Evolutionary conservation across 331 rosid species (phyloP).

Genomic region (Cydonia oblonga): DNA sequence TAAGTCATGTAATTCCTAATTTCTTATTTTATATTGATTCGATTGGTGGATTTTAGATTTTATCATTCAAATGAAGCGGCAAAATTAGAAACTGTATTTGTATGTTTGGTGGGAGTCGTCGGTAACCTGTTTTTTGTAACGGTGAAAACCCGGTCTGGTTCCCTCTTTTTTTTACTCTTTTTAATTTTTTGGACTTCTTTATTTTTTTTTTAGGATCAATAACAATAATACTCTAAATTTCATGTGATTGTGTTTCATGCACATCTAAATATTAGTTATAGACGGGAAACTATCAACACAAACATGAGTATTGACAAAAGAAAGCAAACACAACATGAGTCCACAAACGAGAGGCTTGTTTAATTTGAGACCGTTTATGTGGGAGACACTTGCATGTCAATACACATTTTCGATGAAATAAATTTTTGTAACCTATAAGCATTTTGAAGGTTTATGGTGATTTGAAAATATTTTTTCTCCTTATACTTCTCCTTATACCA

Average conservation of each 20-base stretch:
- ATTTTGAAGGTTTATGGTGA: not conserved
- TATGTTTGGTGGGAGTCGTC: not conserved
- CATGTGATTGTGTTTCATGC: too few species aligned
- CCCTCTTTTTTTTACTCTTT: too few species aligned
- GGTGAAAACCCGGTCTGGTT: too few species aligned
- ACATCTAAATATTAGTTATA: too few species aligned
- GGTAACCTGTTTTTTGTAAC: too few species aligned
- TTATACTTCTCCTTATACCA: too few species aligned
- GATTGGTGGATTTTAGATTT: not conserved
- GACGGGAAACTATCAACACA: not conserved
- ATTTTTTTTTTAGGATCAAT: too few species aligned
- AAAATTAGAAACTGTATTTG: not conserved
- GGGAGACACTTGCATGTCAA: not conserved
- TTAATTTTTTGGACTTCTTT: too few species aligned
- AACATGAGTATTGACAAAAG: not conserved
- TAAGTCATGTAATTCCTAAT: too few species aligned
- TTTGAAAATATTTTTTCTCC: not conserved
- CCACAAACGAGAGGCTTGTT: not conserved
- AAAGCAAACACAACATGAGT: not conserved
- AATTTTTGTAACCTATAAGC: not conserved
- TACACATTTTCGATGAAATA: not conserved
- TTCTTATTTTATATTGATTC: too few species aligned
- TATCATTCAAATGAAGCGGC: constrained; percentile 26
- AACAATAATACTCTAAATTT: too few species aligned
- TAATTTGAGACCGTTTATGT: not conserved